These are phyloP conservation scores for Diaporthe aspalathi DNA, from an alignment of 2,329 filamentous ascomycete genomes.

Conservation along the genomic window DNA sequence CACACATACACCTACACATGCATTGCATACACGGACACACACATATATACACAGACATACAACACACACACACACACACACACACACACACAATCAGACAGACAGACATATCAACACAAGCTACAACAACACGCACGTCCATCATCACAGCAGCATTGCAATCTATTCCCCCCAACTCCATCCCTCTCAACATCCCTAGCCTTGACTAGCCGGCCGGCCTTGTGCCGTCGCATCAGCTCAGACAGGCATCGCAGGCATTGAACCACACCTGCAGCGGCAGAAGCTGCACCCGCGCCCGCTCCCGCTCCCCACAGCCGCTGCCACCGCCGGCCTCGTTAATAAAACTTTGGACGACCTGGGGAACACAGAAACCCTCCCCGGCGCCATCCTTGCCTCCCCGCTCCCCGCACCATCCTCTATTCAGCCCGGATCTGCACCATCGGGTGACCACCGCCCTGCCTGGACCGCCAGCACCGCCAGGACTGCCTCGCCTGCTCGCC, in stretches of 20 bases:
- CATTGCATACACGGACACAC: not conserved
- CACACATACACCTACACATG: not conserved
- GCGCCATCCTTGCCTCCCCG: constrained; percentile 37
- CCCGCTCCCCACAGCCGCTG: constrained; percentile 5
- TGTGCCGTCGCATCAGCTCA: constrained; percentile 25
- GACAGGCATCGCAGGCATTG: constrained; percentile 21
- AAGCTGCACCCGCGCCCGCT: constrained; percentile 11
- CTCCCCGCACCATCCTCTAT: constrained; percentile 36
- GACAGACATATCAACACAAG: not conserved
- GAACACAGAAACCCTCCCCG: constrained; percentile 5
- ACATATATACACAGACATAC: not conserved
- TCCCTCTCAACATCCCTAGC: too few relatives aligned
- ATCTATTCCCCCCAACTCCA: not conserved
- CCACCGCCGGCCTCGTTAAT: not conserved
- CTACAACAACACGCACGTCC: not conserved
- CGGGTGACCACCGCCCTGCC: constrained; percentile 31
- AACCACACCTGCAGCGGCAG: constrained; percentile 16
- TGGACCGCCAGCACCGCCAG: not conserved
- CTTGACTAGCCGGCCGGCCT: not conserved
- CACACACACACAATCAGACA: not conserved
- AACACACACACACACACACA: not conserved
- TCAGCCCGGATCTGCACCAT: constrained; percentile 35
- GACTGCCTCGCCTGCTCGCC: too few relatives aligned
- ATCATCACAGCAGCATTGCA: constrained; percentile 3
- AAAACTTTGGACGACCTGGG: constrained; percentile 7